phyloP scores from a whole-genome alignment of 225 moss, liverwort and hornwort genomes.

The Marchantia paleacea region DNA sequence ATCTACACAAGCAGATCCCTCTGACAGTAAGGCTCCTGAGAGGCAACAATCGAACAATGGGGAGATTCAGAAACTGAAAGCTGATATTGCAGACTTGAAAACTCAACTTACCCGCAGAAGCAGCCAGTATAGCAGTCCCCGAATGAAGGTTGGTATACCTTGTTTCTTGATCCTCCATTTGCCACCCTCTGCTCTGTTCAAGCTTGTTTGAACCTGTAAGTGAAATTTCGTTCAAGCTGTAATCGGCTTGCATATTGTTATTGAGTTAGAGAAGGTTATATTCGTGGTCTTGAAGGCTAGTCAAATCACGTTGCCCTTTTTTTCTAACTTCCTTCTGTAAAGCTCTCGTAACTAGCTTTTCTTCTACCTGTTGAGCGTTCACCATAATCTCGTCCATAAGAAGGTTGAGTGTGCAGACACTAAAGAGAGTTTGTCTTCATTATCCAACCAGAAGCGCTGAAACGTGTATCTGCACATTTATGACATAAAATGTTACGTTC shows the following conservation, averaged over 20 bases:
- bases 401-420: background rate
- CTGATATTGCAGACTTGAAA: slow-evolving; percentile 35
- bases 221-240: background rate
- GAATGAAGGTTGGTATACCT: slow-evolving; percentile 33
- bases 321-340: background rate
- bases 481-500: too few relatives aligned
- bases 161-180: background rate
- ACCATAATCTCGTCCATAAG: background rate
- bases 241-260: background rate
- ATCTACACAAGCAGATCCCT: background rate
- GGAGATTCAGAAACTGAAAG: slow-evolving; percentile 39
- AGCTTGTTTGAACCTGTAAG: background rate
- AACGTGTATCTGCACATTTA: background rate
- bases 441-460: background rate
- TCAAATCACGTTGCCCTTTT: background rate
- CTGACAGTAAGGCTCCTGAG: background rate
- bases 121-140: slow-evolving; percentile 1
- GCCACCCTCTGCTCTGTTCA: background rate
- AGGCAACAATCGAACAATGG: slow-evolving; percentile 16
- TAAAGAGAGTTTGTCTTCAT: background rate
- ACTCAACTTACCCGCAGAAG: slow-evolving; percentile 20
- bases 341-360: background rate
- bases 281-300: background rate
- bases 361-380: background rate
- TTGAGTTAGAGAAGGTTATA: background rate